Base-by-base conservation (phyloP, 2,329 filamentous ascomycete genomes). In the Aureobasidium sp. region DNA sequence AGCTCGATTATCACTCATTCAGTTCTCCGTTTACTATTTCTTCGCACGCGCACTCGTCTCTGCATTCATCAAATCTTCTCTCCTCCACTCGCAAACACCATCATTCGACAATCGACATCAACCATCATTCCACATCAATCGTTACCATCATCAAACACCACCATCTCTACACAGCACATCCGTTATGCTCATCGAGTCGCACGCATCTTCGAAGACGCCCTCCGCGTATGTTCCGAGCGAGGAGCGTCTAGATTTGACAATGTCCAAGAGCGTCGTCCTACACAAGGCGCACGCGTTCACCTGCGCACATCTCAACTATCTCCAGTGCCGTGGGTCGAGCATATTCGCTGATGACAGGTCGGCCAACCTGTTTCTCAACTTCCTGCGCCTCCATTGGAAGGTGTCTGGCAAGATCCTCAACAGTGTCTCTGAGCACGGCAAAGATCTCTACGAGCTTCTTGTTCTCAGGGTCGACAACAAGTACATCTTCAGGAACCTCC, bases 311-410 rank as follows among this genome's bases (percentile, higher is more conserved):
- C 25, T 59, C 3, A 49, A 40, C n/a, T 33, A 17, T 38, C 55
- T 59, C 2, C 15, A 45, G 25, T 49, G 31, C 7, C 15, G 29
- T 7, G 33, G 55, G 5, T 3, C 31, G 9, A 40, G 9, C 2
- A 29, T 59, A 17, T 59, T 59, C 23, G 15, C 2, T 1, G 23
- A 35, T 15, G n/a, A 38, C 15, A 49, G 4, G 10, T 21, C 23
- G 17, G 19, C 19, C 1, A 59, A 42, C 31, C 27, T 40, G 9
- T 33, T 59, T 10, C 0, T 37, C 17, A 59, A 59, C 11, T 33
- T 45, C 3, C 33, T 59, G 17, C 31, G 55, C 8, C n/a, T 59
- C 4, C 55, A 33, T 6, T 59, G 55, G 55, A 59, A 59, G 17
- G 25, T 59, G 10, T 13, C 19, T 6, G 55, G 55, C 1, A 43